Base-by-base conservation (phyloP, 768 basidiomycete genomes). In the Suillus cothurnatus region DNA sequence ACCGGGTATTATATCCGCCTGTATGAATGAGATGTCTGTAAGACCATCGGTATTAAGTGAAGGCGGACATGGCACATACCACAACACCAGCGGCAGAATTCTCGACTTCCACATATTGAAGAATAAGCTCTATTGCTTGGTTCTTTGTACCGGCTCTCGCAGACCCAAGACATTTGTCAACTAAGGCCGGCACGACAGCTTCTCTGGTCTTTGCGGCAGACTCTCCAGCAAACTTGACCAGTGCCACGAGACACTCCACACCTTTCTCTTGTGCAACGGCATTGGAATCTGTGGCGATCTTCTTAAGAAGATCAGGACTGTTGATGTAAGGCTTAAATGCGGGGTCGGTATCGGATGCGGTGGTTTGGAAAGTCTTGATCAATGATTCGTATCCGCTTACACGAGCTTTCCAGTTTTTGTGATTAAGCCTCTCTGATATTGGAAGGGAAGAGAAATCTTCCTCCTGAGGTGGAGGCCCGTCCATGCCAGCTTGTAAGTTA, bases 401-500 rank as follows among this genome's bases (percentile, higher is more conserved):
- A 70, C 97, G 90, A 64, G 97, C 97, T 79, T 99, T 99, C 97
- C 97, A 99, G 76, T 97, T 97, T 85, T 98, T 99, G 83, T 98
- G 94, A 7, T 86, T 80, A 63, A 97, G 89, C 53, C 96, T 78
- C 69, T 97, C 94, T 15, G 86, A 78, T 56, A 97, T 84, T 26
- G 93, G 81, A 60, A 98, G 84, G 34, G 83, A 73, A 52, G 89
- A 89, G 76, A 96, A 98, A 79, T 99, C 95, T 81, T 97, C 95
- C 81, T 97, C 95, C 71, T 86, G 91, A 60, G 95, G 94, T 66
- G 93, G 91, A 71, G 89, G 89, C 63, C 94, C 95, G 79, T 97
- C 95, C 95, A 95, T 95, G 65, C 76, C 72, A 36, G 65, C 43
- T 34, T 31, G 31, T 43, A 56, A 66, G 39, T n/a, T 32, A 32